phyloP scores from a whole-genome alignment of 495 filamentous ascomycete species.

The Amphirosellinia nigrospora region DNA sequence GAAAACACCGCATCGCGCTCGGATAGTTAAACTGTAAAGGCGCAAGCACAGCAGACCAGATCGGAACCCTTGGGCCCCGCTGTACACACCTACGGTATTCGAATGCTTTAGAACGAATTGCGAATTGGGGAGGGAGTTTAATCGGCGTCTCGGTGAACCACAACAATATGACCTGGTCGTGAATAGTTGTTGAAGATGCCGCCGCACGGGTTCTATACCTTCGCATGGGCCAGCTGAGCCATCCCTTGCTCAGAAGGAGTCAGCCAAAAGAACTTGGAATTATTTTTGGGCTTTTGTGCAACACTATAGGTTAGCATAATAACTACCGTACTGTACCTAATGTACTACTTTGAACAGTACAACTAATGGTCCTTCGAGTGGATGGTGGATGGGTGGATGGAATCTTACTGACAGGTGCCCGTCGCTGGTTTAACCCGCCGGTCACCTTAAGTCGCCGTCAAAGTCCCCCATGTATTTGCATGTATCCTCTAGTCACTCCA shows the following conservation, averaged over 20 bases:
- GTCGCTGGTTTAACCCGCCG: slow-evolving; percentile 4
- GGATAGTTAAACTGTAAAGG: neutral
- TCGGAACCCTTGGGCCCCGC: neutral
- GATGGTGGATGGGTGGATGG: slow-evolving; percentile 15
- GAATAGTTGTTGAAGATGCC: neutral
- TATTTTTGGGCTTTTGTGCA: slow-evolving; percentile 19
- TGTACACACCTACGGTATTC: neutral
- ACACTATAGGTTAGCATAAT: slow-evolving; percentile 16
- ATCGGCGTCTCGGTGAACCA: neutral
- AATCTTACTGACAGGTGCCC: slow-evolving; percentile 15
- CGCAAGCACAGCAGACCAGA: no score
- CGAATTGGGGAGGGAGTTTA: neutral
- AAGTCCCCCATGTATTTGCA: slow-evolving; percentile 15
- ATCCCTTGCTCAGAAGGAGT: slow-evolving; percentile 9
- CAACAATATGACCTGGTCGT: neutral
- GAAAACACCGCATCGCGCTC: slow-evolving; percentile 21
- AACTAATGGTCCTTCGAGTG: slow-evolving; percentile 7
- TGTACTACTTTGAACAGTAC: slow-evolving; percentile 1
- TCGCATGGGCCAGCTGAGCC: slow-evolving; percentile 3
- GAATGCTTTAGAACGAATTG: neutral
- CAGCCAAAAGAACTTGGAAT: slow-evolving; percentile 5
- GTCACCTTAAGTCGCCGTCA: slow-evolving; percentile 14
- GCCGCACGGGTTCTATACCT: neutral
- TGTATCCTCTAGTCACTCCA: slow-evolving; percentile 23
- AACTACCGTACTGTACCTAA: neutral